phyloP scores from a whole-genome alignment of 352 stramenopile species.

The Globisporangium apiculatum region DNA sequence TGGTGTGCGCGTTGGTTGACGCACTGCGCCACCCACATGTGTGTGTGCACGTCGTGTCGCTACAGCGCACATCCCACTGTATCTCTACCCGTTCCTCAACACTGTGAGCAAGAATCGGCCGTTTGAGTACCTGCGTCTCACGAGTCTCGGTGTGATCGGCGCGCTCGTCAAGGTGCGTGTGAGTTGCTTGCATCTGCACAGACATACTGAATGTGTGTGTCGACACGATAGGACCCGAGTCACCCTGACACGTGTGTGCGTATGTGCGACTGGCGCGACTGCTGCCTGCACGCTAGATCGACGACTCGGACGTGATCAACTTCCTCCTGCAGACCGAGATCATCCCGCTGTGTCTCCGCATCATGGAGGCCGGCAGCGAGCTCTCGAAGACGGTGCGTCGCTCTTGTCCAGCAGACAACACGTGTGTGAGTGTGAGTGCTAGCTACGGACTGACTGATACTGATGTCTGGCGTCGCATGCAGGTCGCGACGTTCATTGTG shows the following conservation, averaged over 20 bases:
- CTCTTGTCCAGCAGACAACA: background rate
- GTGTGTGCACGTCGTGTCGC: background rate
- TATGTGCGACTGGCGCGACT: background rate
- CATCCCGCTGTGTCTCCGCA: slow-evolving; percentile 97
- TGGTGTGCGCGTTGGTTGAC: background rate
- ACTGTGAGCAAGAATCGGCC: slow-evolving; percentile 97
- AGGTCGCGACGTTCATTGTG: slow-evolving; percentile 98
- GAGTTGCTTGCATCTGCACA: background rate
- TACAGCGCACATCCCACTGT: slow-evolving; percentile 94
- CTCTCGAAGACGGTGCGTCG: slow-evolving; percentile 93
- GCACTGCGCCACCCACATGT: background rate
- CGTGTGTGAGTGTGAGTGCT: too few relatives aligned
- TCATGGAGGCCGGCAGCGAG: slow-evolving; percentile 98
- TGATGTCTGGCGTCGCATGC: background rate
- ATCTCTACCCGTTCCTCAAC: slow-evolving; percentile 99
- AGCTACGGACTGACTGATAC: background rate
- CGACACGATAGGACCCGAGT: background rate
- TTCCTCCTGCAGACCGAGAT: slow-evolving; percentile 99
- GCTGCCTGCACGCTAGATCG: slow-evolving; percentile 69
- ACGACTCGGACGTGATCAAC: slow-evolving; percentile 98
- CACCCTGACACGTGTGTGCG: too few relatives aligned
- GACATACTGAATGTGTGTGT: background rate
- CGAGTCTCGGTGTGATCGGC: slow-evolving; percentile 97
- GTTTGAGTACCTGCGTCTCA: slow-evolving; percentile 99
- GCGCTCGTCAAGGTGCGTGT: slow-evolving; percentile 93